Base-by-base conservation (phyloP, 805 yeast genomes). In the Metschnikowia gelsemii region DNA sequence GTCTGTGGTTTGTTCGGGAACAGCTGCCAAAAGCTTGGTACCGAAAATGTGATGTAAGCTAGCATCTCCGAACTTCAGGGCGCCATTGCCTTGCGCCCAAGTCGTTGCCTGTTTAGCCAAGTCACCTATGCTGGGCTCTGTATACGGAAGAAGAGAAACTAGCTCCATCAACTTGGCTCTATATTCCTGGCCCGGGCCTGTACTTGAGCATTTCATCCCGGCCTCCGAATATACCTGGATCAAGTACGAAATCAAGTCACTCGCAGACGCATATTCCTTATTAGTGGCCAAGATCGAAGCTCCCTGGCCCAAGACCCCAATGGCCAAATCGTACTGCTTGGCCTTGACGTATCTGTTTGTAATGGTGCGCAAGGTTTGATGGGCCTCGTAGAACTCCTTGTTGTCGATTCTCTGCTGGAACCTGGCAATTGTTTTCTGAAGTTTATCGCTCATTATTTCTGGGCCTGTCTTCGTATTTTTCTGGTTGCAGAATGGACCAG, bases 311-410 rank as follows among this genome's bases (percentile, higher is more conserved):
- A 91, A 71, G 42, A 89, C 66, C 35, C 85, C 89, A 38, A 79
- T 73, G 8, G 97, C 96, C 28, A 84, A 82, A 2, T 64, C 67
- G 59, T 75, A 87, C 45, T 83, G 79, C 46, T 79, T 79, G 18
- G 80, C 59, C 49, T 86, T 79, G 31, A 85, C 83, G 57, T 86
- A 84, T 58, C 99, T 74, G 51, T 89, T 89, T 30, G 87, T 86
- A 40, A 91, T 85, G 5, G 98, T 88, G 56, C 96, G 73, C 38
- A 93, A 73, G 0, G 96, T 90, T 63, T 93, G 98, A 61, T 91
- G 96, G 0, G 98, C 98, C 60, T 93, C 99, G 60, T 91, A 91
- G 66, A 75, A 88, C 41, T 89, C 85, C 2, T 87, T 87, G 36
- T 75, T 75, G 37, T 75, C 77, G 49, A 91, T 83, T 54, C 85